These are phyloP conservation scores for Fraxinus velutina DNA, from an alignment of 305 asterid genomes.

Conservation along the genomic window DNA sequence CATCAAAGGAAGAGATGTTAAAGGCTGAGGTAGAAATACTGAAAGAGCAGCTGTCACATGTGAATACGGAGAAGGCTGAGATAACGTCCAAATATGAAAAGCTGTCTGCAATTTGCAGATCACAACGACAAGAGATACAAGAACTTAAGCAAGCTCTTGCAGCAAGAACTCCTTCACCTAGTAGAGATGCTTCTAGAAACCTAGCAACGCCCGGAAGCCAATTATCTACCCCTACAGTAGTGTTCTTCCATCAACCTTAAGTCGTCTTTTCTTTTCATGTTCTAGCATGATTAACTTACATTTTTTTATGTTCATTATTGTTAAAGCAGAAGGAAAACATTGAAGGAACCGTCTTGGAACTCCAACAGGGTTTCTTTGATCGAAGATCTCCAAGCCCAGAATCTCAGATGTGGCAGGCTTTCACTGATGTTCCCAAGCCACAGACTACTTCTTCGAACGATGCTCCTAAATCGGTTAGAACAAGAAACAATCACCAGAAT, in stretches of 20 bases:
- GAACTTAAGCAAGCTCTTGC: slow-evolving; percentile 75
- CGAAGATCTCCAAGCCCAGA: slow-evolving; percentile 53
- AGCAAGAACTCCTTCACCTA: slow-evolving; percentile 64
- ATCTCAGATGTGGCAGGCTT: slow-evolving; percentile 76
- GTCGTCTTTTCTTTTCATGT: background rate
- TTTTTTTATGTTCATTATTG: background rate
- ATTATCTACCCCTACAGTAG: slow-evolving; percentile 41
- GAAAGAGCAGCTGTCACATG: slow-evolving; percentile 65
- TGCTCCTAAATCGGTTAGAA: slow-evolving; percentile 62
- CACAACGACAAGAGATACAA: slow-evolving; percentile 88
- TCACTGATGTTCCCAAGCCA: slow-evolving; percentile 52
- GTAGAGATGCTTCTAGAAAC: slow-evolving; percentile 43
- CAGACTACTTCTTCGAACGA: slow-evolving; percentile 26
- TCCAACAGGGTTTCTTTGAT: slow-evolving; percentile 59
- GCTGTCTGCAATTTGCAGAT: slow-evolving; percentile 81
- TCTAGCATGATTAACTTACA: background rate
- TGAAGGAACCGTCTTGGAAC: slow-evolving; percentile 77
- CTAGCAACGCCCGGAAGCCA: slow-evolving; percentile 51
- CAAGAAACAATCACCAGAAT: slow-evolving; percentile 54
- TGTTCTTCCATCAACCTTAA: slow-evolving; percentile 25
- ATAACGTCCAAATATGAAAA: slow-evolving; percentile 76
- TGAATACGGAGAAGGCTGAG: slow-evolving; percentile 75
- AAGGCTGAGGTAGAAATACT: slow-evolving; percentile 77
- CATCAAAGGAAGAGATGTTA: slow-evolving; percentile 49
- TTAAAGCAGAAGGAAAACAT: slow-evolving; percentile 47